Evolutionary conservation across 306 rosid species (phyloP).

Genomic region (Macrotyloma uniflorum): DNA sequence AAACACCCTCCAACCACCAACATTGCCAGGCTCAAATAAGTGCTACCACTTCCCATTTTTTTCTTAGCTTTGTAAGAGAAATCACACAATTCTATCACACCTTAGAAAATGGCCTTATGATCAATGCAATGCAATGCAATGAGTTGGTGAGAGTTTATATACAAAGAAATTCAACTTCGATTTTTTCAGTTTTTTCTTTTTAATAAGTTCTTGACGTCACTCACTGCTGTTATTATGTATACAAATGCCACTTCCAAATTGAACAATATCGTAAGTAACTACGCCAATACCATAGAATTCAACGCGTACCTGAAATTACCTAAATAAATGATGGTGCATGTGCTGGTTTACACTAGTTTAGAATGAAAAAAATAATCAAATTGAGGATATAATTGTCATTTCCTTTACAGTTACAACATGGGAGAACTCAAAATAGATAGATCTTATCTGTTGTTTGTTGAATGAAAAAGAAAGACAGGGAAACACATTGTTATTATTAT

Average conservation of each 20-base stretch:
- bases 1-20: constrained; percentile 35
- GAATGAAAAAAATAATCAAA: neutral
- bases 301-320: neutral
- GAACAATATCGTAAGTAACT: neutral
- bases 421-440: neutral
- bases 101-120: neutral
- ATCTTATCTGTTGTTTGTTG: neutral
- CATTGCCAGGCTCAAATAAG: constrained; percentile 5
- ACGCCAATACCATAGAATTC: neutral
- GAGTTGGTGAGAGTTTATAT: too few relatives aligned
- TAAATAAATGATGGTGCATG: neutral
- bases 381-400: neutral
- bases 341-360: neutral
- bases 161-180: neutral
- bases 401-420: neutral
- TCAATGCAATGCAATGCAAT: too few relatives aligned
- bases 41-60: constrained; percentile 17
- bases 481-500: too few relatives aligned
- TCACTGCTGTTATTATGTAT: neutral
- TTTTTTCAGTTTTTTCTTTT: neutral
- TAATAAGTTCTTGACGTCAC: neutral
- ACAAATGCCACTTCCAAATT: neutral
- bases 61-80: neutral
- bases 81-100: neutral
- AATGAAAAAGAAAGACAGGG: neutral